phyloP scores from a whole-genome alignment of 2,329 filamentous ascomycete species.

The Periconia sp. region DNA sequence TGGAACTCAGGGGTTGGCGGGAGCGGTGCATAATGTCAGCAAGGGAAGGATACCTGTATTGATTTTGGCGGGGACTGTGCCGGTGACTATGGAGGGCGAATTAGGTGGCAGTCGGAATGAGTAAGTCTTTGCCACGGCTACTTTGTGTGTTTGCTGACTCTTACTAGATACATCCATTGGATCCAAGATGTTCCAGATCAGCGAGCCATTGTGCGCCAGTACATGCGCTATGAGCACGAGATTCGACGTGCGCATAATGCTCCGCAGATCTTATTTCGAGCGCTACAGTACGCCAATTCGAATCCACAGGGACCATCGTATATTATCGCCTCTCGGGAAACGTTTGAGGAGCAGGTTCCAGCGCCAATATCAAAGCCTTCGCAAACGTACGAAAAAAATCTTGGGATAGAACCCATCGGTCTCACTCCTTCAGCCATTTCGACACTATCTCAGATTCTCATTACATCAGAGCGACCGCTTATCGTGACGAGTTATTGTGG shows the following conservation, averaged over 20 bases:
- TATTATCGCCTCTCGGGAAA: conserved; percentile 13
- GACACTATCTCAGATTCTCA: no score
- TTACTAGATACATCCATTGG: conserved; percentile 55
- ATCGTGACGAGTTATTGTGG: conserved; percentile 25
- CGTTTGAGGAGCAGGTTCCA: no score
- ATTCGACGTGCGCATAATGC: conserved; percentile 31
- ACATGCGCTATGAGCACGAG: conserved; percentile 34
- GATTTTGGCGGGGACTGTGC: conserved; percentile 53
- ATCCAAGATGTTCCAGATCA: conserved; percentile 52
- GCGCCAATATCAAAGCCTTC: no score
- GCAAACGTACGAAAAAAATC: no score
- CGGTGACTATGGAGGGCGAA: conserved; percentile 54
- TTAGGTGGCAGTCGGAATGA: conserved; percentile 40
- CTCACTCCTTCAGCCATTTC: no score
- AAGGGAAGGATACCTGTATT: conserved; percentile 31
- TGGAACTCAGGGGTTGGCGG: conserved; percentile 74
- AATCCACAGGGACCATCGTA: conserved; percentile 26
- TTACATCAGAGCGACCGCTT: conserved; percentile 16
- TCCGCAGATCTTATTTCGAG: conserved; percentile 27
- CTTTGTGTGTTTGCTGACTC: no score
- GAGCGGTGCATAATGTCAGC: conserved; percentile 67
- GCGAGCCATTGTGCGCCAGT: conserved; percentile 43
- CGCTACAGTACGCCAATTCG: conserved; percentile 31
- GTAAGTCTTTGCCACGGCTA: no score
- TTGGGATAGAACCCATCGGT: no score